Evolutionary conservation across 345 rosid genomes (phyloP).

Genomic region (Leavenworthia alabamica): DNA sequence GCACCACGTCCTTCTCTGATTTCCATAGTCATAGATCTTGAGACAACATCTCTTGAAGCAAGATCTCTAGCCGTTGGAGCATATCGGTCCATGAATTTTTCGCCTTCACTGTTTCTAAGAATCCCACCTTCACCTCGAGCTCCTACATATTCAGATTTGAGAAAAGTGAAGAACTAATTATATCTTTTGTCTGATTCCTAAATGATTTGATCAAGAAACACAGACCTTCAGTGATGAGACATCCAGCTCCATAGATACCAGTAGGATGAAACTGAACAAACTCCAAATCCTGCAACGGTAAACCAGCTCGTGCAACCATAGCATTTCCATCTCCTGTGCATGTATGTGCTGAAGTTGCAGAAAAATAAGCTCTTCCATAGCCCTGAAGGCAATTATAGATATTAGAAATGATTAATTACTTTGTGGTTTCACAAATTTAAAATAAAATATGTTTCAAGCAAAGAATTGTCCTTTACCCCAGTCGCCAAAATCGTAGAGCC

Average conservation of each 20-base stretch:
- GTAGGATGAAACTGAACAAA: conserved; percentile 98
- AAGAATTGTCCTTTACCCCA: conserved; percentile 43
- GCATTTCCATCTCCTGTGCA: conserved; percentile 99
- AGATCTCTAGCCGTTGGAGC: conserved; percentile 99
- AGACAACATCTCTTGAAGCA: conserved; percentile 96
- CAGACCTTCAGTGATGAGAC: conserved; percentile 89
- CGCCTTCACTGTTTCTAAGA: conserved; percentile 89
- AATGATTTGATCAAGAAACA: background rate
- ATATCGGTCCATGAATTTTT: conserved; percentile 94
- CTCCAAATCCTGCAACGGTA: conserved; percentile 84
- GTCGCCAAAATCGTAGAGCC: conserved; percentile 82
- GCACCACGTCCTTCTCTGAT: conserved; percentile 94
- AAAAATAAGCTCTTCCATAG: conserved; percentile 86
- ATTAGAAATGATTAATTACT: background rate
- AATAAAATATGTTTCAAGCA: background rate
- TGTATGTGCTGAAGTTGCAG: conserved; percentile 98
- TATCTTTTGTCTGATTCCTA: background rate
- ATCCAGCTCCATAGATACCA: conserved; percentile 93
- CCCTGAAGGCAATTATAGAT: conserved; percentile 44
- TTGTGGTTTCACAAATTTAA: background rate
- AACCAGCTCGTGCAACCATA: conserved; percentile 89
- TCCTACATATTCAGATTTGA: conserved; percentile 38
- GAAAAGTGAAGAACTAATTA: background rate
- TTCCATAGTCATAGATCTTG: conserved; percentile 99
- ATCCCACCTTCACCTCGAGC: conserved; percentile 99